phyloP scores from a whole-genome alignment of 495 filamentous ascomycete species.

The Halenospora varia region DNA sequence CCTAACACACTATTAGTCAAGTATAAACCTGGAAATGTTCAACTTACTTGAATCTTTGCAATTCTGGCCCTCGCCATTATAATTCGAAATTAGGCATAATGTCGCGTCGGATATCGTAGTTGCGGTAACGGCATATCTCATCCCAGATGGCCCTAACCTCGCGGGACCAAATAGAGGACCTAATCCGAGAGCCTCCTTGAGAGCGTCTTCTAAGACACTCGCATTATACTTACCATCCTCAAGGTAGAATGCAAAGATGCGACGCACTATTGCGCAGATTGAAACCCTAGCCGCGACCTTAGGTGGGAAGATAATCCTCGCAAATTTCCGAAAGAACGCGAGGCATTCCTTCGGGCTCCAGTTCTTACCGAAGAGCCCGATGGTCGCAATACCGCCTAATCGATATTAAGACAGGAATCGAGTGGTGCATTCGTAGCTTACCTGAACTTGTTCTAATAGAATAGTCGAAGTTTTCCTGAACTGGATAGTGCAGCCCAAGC shows the following conservation, averaged over 20 bases:
- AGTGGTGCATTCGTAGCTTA: constrained; percentile 1
- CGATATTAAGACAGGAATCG: neutral
- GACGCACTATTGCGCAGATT: constrained; percentile 5
- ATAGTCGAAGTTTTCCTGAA: constrained; percentile 20
- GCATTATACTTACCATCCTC: constrained; percentile 17
- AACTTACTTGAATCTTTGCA: constrained; percentile 10
- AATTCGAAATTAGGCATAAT: constrained; percentile 17
- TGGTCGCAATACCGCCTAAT: constrained; percentile 11
- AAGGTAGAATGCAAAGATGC: constrained; percentile 12
- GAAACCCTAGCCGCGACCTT: constrained; percentile 1
- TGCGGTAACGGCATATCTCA: constrained; percentile 18
- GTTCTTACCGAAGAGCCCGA: constrained; percentile 17
- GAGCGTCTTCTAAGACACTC: constrained; percentile 6
- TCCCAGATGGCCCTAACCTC: constrained; percentile 10
- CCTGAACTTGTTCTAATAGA: constrained; percentile 19
- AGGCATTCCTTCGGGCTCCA: constrained; percentile 19
- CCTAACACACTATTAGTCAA: constrained; percentile 10
- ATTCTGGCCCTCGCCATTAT: constrained; percentile 12
- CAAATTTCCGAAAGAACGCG: constrained; percentile 15
- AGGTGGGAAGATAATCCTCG: constrained; percentile 11
- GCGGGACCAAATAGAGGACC: constrained; percentile 10
- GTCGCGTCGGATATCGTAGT: constrained; percentile 22
- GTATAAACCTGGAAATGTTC: neutral
- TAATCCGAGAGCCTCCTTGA: constrained; percentile 14
- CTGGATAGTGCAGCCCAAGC: constrained; percentile 9